These are phyloP conservation scores for Isabelozyma pseudorhagii DNA, from an alignment of 805 yeast genomes.

Conservation along the genomic window DNA sequence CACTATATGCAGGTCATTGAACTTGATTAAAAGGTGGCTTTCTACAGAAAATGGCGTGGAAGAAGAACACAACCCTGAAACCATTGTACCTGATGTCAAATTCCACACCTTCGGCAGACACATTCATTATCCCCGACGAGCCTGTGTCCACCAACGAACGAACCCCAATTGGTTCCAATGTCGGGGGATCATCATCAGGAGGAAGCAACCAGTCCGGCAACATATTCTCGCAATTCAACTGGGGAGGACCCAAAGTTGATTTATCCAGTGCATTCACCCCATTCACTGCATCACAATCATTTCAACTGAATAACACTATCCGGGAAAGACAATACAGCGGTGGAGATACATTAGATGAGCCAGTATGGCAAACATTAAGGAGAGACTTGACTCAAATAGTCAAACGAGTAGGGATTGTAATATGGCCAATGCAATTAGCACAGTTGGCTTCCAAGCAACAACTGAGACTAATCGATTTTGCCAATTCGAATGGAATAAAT, in stretches of 20 bases:
- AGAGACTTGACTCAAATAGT: slow-evolving; percentile 37
- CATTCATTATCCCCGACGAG: slow-evolving; percentile 39
- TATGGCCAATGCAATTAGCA: slow-evolving; percentile 43
- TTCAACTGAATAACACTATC: slow-evolving; percentile 20
- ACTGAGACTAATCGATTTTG: slow-evolving; percentile 29
- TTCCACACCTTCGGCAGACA: slow-evolving; percentile 18
- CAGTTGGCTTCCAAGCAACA: slow-evolving; percentile 35
- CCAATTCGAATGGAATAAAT: slow-evolving; percentile 31
- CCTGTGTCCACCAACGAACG: slow-evolving; percentile 8
- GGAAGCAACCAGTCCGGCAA: background rate
- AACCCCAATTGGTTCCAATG: background rate
- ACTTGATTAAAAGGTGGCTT: too few relatives aligned
- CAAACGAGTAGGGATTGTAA: slow-evolving; percentile 33
- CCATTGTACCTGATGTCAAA: background rate
- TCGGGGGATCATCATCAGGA: background rate
- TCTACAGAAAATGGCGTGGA: background rate
- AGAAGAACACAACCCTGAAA: background rate
- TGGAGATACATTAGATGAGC: slow-evolving; percentile 72
- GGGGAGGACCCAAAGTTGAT: slow-evolving; percentile 26
- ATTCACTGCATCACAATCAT: slow-evolving; percentile 17
- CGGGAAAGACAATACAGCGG: slow-evolving; percentile 57
- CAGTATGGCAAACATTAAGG: slow-evolving; percentile 53
- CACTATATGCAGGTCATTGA: too few relatives aligned
- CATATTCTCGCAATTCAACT: slow-evolving; percentile 11
- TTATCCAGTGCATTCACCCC: slow-evolving; percentile 34